Evolutionary conservation across 2,329 filamentous ascomycete genomes (phyloP).

Genomic region (Sporothrix curviconia): DNA sequence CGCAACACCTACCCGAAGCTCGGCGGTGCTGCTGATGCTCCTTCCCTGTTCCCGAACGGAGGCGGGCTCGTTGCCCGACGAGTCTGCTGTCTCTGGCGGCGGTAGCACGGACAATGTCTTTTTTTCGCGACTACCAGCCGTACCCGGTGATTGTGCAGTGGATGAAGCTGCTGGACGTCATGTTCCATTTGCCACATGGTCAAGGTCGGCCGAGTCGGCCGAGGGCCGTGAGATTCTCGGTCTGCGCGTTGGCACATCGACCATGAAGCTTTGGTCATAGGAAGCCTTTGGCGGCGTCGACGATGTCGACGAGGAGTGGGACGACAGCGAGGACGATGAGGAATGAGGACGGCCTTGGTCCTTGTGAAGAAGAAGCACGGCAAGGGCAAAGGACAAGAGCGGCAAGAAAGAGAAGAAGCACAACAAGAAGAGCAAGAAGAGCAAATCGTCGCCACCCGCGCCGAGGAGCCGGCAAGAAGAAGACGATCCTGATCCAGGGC

Average conservation of each 20-base stretch:
- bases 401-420: not conserved
- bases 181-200: slow-evolving; percentile 76
- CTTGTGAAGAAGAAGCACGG: slow-evolving; percentile 3
- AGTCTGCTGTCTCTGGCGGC: not conserved
- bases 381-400: too few relatives aligned
- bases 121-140: slow-evolving; percentile 90
- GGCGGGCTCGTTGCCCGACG: not conserved
- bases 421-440: not conserved
- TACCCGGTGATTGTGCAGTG: slow-evolving; percentile 61
- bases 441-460: not conserved
- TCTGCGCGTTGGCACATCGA: slow-evolving; percentile 60
- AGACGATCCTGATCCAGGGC: slow-evolving; percentile 54
- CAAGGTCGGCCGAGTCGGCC: slow-evolving; percentile 74
- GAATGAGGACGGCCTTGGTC: not conserved
- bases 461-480: slow-evolving; percentile 15
- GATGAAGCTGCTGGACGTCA: slow-evolving; percentile 83
- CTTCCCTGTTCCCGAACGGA: not conserved
- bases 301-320: slow-evolving; percentile 19
- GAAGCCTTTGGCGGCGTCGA: not conserved
- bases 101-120: slow-evolving; percentile 61
- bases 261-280: too few relatives aligned
- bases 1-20: slow-evolving; percentile 62
- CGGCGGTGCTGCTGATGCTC: not conserved
- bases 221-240: slow-evolving; percentile 83
- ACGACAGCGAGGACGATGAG: not conserved